Base-by-base conservation (phyloP, 192 early-diverging fungal genomes). In the Chytriomyces sp. region DNA sequence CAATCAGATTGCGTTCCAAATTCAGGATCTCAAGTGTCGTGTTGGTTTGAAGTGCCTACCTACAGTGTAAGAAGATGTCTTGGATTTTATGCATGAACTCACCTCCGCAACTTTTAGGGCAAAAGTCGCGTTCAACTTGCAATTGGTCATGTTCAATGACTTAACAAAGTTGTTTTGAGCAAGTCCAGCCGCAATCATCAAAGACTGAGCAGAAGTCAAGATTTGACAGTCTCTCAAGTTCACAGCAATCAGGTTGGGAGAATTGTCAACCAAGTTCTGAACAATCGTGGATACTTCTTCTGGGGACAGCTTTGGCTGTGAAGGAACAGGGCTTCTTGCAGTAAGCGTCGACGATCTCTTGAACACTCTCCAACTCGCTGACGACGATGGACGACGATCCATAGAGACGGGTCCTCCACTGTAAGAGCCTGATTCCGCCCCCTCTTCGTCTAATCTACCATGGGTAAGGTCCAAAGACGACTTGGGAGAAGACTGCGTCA, bases 201-300 rank as follows among this genome's bases (percentile, higher is more conserved):
- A 40, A 33, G n/a, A 74, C 7, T 65, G 34, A 19, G 59, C 52
- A 19, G 49, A 56, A 7, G 75, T 76, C 49, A 76, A 76, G 5
- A 76, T 34, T 34, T 52, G 49, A 34, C 41, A 77, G 41, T 76
- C 71, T 52, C 77, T 53, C 74, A 76, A 52, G 52, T 76, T 65
- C 31, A 77, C n/a, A 12, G 10, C 36, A 57, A 70, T 32, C 14
- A 70, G n/a, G 30, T 31, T 39, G 12, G 44, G 41, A 26, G 17
- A 22, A 30, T 70, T 70, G 4, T 70, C 56, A 17, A 26, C 33
- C 1, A 70, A 12, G 22, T 70, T 57, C n/a, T 70, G 55, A 59
- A 70, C 59, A 1, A 70, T 14, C 19, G 34, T 31, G 31, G 30
- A 14, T 33, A 70, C 39, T 14, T 70, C 68, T 22, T 39, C 8